Evolutionary conservation across 768 basidiomycete genomes (phyloP).

Genomic region (Glaciozyma martinii): DNA sequence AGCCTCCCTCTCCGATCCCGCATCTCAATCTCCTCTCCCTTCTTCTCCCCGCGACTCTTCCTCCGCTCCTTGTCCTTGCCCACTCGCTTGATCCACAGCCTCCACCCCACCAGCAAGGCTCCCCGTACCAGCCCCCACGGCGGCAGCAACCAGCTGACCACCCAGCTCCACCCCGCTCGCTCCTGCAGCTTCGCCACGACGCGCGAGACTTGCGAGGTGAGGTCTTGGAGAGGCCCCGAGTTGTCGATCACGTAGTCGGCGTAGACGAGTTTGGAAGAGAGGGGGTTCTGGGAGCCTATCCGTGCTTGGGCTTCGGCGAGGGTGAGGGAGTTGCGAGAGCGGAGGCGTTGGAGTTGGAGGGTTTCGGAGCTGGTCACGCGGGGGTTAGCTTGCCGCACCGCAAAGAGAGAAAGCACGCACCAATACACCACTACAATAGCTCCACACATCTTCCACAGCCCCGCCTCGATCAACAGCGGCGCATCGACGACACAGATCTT

Average conservation of each 20-base stretch:
- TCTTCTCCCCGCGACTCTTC: neutral
- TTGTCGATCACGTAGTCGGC: constrained; percentile 86
- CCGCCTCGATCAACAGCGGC: constrained; percentile 81
- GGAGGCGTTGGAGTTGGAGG: constrained; percentile 73
- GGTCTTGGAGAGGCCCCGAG: constrained; percentile 61
- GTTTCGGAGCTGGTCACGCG: constrained; percentile 57
- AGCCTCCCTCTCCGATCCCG: constrained; percentile 55
- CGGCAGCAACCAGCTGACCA: constrained; percentile 47
- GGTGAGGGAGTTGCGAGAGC: constrained; percentile 60
- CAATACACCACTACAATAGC: constrained; percentile 84
- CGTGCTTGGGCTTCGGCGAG: constrained; percentile 62
- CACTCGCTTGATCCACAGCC: constrained; percentile 26
- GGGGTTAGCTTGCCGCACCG: neutral
- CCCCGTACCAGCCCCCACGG: constrained; percentile 42
- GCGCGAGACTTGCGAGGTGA: constrained; percentile 51
- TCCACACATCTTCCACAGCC: constrained; percentile 72
- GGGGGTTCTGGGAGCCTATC: constrained; percentile 69
- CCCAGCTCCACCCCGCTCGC: constrained; percentile 44
- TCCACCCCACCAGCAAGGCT: constrained; percentile 28
- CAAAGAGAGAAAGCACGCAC: constrained; percentile 44
- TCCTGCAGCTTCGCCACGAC: constrained; percentile 43
- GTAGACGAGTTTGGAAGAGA: constrained; percentile 67
- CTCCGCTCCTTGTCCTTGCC: constrained; percentile 32
- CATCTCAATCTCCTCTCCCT: constrained; percentile 3
- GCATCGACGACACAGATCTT: constrained; percentile 78